Evolutionary conservation across 2,329 filamentous ascomycete species (phyloP), one percentile per base, ranked within the genome.

Genomic region (Aureobasidium sp.): DNA sequence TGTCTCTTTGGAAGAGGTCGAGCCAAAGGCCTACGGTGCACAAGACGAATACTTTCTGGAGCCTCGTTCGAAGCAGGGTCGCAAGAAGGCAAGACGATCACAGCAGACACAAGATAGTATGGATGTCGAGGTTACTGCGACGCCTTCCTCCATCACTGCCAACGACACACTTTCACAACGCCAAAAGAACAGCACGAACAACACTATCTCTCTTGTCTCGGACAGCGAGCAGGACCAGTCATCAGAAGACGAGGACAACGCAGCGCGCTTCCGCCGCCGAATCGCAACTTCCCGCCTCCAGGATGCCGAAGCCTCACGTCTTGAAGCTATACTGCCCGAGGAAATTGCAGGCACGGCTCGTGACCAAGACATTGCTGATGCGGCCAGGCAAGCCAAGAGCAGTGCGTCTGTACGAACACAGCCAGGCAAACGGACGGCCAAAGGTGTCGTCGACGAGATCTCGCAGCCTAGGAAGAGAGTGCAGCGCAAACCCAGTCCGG

Each of bases 41-140:
- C 87, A 88, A 0, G 88, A 91, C 56, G 83, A 87, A 49, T 90
- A 91, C 75, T 93, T 89, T 86, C 79, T 89, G 1, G 82, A 88
- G 62, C 68, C 42, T 17, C 47, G n/a, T 17, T 36, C 57, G 2
- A 61, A 52, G 8, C 52, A 61, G 17, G 15, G 31, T 9, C 34
- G 64, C n/a, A 64, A 61, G n/a, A 66, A 68, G 57, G 36, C 53
- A 7, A 64, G 57, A 42, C 62, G 52, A 20, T 42, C 51, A n/a
- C 49, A 62, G 27, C 49, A 56, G 34, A 45, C 29, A 64, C 29
- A 45, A 47, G 51, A 53, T n/a, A 59, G 45, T 25, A 25, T 36
- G 22, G 44, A 59, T 39, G 49, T 56, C 34, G 51, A 62, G 39
- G 48, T 60, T 20, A 61, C 53, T 5, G 55, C 41, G 7, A 57